Base-by-base conservation (phyloP, 345 rosid genomes). In the Syzygium grande region DNA sequence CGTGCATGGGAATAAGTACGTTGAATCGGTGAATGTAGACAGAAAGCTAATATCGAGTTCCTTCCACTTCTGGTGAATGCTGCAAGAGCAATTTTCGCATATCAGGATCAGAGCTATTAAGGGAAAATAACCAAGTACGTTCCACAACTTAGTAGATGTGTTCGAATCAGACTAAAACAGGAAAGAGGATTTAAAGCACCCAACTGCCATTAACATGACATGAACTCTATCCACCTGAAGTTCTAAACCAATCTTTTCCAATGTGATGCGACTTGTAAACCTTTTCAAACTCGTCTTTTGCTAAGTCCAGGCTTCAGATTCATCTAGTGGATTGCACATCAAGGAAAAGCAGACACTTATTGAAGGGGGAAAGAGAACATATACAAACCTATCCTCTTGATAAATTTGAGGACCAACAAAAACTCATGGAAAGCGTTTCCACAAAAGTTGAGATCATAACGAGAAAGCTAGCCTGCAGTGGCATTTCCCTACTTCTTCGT, bases 211-310 rank as follows among this genome's bases (percentile, higher is more conserved):
- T 61, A 61, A n/a, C 9, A 61, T 61, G 30, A 61, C 68, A 61
- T 61, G 0, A 61, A 61, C 68, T 27, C 34, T 12, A 13, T 27
- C 17, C 17, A 61, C n/a, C 30, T 0, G 4, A n/a, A 27, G 30
- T 61, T 61, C 34, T 27, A 0, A 61, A 1, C 34, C 2, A 0
- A 16, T 1, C 68, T 12, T 59, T 59, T 12, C 12, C 4, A 0
- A 59, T 59, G 68, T 5, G 30, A 27, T 27, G 34, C 16, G 4
- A 59, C 3, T 52, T 59, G 25, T 30, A 27, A 27, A 59, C 16
- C 13, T 59, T 27, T 59, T 27, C 68, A 12, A 59, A 59, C 30
- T n/a, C n/a, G 30, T 5, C 30, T 52, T 7, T 61, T n/a, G 30
- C 30, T 11, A 25, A 11, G 65, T 58, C 65, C 15, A 11, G 11